These are phyloP conservation scores for Colletotrichum ledebouriae DNA, from an alignment of 2,329 filamentous ascomycete species.

Conservation along the genomic window DNA sequence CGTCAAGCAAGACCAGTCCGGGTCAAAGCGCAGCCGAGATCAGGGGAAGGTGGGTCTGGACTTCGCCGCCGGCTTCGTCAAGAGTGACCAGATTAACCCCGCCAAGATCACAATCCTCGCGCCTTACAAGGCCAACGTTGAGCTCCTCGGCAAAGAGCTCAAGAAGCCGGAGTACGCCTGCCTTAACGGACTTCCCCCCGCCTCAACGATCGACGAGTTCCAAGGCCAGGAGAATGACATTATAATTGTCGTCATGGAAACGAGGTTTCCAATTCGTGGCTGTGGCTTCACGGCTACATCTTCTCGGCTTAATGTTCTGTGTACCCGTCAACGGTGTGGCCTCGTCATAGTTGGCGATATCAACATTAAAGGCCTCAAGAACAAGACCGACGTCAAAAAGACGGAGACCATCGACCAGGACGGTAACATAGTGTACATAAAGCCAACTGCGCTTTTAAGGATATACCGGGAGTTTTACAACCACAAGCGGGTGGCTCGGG, in stretches of 20 bases:
- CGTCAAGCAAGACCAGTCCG: neutral
- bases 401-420: too few relatives aligned
- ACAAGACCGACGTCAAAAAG: too few relatives aligned
- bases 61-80: slow-evolving; percentile 41
- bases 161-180: slow-evolving; percentile 33
- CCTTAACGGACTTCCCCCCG: slow-evolving; percentile 33
- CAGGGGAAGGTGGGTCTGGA: neutral
- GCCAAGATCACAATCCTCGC: slow-evolving; percentile 42
- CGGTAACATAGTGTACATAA: too few relatives aligned
- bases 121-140: slow-evolving; percentile 43
- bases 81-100: slow-evolving; percentile 17
- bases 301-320: slow-evolving; percentile 39
- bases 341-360: slow-evolving; percentile 45
- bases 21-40: slow-evolving; percentile 12
- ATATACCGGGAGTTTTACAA: too few relatives aligned
- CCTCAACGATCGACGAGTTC: slow-evolving; percentile 44
- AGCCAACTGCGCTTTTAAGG: too few relatives aligned
- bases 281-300: slow-evolving; percentile 39
- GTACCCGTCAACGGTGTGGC: slow-evolving; percentile 43
- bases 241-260: slow-evolving; percentile 44
- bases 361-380: slow-evolving; percentile 12
- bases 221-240: slow-evolving; percentile 46
- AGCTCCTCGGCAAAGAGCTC: slow-evolving; percentile 20
- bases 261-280: slow-evolving; percentile 15
- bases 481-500: too few relatives aligned